Percentiles rank a stretch among this genome's conserved stretches.
Conservation (phyloP, 805 yeast genomes). For the Zygosaccharomyces bisporus region DNA sequence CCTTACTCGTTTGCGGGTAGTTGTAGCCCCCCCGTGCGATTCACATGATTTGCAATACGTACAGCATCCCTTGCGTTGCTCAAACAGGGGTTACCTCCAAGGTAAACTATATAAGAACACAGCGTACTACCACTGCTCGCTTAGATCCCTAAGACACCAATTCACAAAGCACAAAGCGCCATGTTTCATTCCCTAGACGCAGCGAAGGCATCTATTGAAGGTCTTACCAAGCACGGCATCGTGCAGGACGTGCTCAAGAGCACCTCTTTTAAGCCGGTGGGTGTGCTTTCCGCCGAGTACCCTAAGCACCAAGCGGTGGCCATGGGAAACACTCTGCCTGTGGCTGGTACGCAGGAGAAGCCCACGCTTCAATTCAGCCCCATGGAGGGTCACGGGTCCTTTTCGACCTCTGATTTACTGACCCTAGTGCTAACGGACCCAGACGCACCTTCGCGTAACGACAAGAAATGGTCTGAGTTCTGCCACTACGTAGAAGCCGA, state of each 20-base stretch:
- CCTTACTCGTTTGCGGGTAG: neutral
- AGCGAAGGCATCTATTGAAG: slow-evolving; percentile 23
- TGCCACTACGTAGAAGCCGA: slow-evolving; percentile 69
- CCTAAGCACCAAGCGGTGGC: slow-evolving; percentile 45
- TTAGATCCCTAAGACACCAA: neutral
- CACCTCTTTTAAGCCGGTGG: slow-evolving; percentile 20
- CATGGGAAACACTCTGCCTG: slow-evolving; percentile 69
- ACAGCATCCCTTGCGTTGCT: neutral
- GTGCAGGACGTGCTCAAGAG: slow-evolving; percentile 28
- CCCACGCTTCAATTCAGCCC: slow-evolving; percentile 64
- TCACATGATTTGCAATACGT: neutral
- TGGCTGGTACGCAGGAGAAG: slow-evolving; percentile 58
- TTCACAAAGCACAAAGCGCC: no score
- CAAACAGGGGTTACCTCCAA: neutral
- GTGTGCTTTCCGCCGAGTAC: slow-evolving; percentile 31
- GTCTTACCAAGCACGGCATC: slow-evolving; percentile 28
- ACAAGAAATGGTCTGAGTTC: slow-evolving; percentile 84
- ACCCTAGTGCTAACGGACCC: slow-evolving; percentile 86
- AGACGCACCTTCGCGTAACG: slow-evolving; percentile 83
- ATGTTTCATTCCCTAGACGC: slow-evolving; percentile 20
- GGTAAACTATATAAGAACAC: slow-evolving; percentile 1
- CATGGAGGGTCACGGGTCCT: slow-evolving; percentile 9
- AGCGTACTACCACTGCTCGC: no score
- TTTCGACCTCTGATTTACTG: slow-evolving; percentile 45
- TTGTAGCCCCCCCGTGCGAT: neutral